A percentile compares a stretch with the other conserved stretches of the same genome.
These are phyloP conservation scores for Apostasia shenzhenica DNA, from an alignment of 106 monocot genomes.

Conservation along the genomic window DNA sequence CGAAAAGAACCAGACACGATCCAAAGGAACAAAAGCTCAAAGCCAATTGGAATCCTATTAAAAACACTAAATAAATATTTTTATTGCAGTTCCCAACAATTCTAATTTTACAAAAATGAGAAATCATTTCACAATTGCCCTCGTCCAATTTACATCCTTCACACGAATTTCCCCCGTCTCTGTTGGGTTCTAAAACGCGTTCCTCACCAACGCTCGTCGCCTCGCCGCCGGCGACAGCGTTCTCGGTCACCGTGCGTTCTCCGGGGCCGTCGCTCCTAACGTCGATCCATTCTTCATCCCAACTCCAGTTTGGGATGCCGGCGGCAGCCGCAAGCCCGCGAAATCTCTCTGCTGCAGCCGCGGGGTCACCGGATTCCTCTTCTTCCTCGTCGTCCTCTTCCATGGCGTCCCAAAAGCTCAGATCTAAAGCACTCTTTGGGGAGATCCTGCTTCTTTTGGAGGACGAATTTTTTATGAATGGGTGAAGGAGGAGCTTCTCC, in stretches of 20 bases:
- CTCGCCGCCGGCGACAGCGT: no score
- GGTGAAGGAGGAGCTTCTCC: slow-evolving; percentile 44
- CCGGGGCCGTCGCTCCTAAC: slow-evolving; percentile 1
- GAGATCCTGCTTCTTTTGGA: slow-evolving; percentile 19
- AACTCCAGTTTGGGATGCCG: slow-evolving; percentile 19
- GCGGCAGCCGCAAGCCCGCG: not conserved
- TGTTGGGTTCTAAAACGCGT: no score
- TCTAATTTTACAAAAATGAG: no score
- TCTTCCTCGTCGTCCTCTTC: slow-evolving; percentile 22
- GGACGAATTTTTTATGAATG: slow-evolving; percentile 21
- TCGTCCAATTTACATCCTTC: no score
- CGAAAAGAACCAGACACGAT: no score
- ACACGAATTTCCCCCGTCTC: no score
- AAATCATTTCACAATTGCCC: no score
- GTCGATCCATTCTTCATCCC: slow-evolving; percentile 19
- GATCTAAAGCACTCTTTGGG: slow-evolving; percentile 68
- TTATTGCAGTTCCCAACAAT: no score
- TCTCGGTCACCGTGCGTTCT: not conserved
- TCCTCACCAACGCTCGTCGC: no score
- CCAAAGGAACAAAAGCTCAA: no score
- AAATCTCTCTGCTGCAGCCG: slow-evolving; percentile 4
- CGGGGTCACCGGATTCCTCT: not conserved
- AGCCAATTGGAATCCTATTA: no score
- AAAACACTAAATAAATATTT: no score
- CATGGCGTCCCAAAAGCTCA: slow-evolving; percentile 39